Conservation (phyloP, 2,329 filamentous ascomycete species). For the Colletotrichum sp. region DNA sequence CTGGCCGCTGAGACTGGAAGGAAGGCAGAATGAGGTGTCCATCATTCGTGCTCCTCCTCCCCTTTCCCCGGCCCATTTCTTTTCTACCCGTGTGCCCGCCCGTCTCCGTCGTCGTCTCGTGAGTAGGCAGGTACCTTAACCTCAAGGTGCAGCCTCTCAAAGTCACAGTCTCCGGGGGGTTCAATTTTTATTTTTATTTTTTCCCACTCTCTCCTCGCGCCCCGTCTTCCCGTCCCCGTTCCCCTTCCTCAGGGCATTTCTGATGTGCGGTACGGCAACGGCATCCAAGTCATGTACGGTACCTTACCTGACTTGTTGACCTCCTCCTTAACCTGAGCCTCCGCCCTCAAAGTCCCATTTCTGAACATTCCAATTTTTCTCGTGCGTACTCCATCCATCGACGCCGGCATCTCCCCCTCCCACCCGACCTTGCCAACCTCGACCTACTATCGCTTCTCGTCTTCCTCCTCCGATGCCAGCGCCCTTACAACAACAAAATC, state of each 20-base stretch:
- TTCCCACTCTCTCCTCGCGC: not conserved
- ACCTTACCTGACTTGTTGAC: not conserved
- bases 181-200: not conserved
- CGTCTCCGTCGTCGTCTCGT: not conserved
- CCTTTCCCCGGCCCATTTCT: conserved; percentile 10
- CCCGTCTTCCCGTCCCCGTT: not conserved
- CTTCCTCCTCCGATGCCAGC: not conserved
- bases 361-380: conserved; percentile 16
- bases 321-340: not conserved
- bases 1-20: not conserved
- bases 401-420: not conserved
- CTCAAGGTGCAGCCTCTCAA: not conserved
- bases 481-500: not conserved
- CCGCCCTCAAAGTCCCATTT: conserved; percentile 4
- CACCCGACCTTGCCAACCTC: not conserved
- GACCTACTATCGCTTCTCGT: not conserved
- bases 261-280: not conserved
- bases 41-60: not conserved
- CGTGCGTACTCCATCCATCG: conserved; percentile 3
- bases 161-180: not conserved
- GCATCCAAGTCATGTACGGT: not conserved
- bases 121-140: not conserved
- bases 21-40: not conserved
- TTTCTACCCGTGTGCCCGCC: not conserved
- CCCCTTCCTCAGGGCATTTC: not conserved